These are phyloP conservation scores for Colletotrichum cereale DNA, from an alignment of 2,329 filamentous ascomycete genomes.

Conservation along the genomic window DNA sequence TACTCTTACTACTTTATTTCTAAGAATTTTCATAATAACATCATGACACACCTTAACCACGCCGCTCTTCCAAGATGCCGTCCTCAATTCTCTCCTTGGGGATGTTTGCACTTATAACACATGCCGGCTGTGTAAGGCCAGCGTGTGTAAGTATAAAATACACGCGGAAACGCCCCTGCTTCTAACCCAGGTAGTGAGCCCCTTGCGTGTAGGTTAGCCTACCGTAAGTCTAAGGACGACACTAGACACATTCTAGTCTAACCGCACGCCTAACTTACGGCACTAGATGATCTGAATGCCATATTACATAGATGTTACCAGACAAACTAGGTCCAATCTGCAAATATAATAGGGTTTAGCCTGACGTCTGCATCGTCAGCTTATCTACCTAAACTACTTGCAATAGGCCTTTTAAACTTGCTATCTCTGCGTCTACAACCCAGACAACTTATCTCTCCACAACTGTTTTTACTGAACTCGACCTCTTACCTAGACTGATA, in stretches of 20 bases:
- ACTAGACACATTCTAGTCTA: constrained; percentile 36
- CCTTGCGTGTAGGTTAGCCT: constrained; percentile 34
- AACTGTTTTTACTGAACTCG: constrained; percentile 29
- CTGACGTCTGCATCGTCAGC: constrained; percentile 7
- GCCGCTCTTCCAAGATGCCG: background rate
- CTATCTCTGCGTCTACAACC: constrained; percentile 34
- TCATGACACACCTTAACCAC: background rate
- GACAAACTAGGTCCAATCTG: background rate
- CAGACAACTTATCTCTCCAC: constrained; percentile 30
- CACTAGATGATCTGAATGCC: constrained; percentile 19
- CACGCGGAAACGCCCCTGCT: background rate
- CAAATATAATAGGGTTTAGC: background rate
- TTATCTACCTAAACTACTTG: constrained; percentile 25
- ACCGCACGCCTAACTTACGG: constrained; percentile 35
- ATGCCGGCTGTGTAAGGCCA: background rate
- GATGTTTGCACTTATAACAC: background rate
- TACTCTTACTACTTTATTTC: no score
- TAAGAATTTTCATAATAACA: background rate
- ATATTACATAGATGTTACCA: background rate
- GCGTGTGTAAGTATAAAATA: background rate
- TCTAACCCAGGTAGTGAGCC: constrained; percentile 7
- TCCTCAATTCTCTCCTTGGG: background rate
- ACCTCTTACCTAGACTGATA: background rate
- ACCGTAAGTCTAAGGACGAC: constrained; percentile 28
- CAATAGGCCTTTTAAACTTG: constrained; percentile 37